Evolutionary conservation across 768 basidiomycete species (phyloP), one percentile per base, ranked within the genome.

Genomic region (Boletus barrowsii): DNA sequence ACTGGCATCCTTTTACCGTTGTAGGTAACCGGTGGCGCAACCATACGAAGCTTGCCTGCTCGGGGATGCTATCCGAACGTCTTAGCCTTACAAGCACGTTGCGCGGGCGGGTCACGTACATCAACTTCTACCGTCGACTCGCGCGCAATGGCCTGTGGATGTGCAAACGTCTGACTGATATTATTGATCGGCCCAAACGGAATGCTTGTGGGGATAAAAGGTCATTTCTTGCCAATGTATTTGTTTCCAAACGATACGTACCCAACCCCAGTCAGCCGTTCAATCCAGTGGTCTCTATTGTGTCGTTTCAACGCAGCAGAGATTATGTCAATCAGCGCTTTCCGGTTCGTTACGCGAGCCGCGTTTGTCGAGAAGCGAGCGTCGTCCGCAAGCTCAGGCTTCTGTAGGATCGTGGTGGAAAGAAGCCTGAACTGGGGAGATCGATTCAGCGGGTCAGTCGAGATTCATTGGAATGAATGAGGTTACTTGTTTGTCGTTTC

Each of bases 111-210:
- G 49, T 54, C 29, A 64, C 81, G 70, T 67, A 90, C 91, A 59
- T 93, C 83, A 47, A 96, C 80, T 62, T 93, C 90, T 26, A 88
- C 80, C 0, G 83, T 83, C 39, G 89, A 81, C 48, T 79, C 75
- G 46, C 95, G 80, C 29, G 93, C 93, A 39, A 85, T 64, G 2
- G 90, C 91, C 74, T 86, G 84, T 8, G 93, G 92, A 70, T 97
- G 95, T 33, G 83, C 82, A 64, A 97, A 98, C 4, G 95, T 93
- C 69, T 93, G 84, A 55, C 79, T 66, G 55, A 98, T 91, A 61
- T 91, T 87, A 68, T 97, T 97, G 74, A 98, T 96, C 17, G 95
- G 95, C 30, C 89, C 90, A 70, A 88, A 87, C 8, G 91, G 90
- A 24, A 93, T 83, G 11, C 88, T 90, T 43, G 33, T 18, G 24